Conservation (phyloP, 352 stramenopile genomes). For the Pythium biforme region DNA sequence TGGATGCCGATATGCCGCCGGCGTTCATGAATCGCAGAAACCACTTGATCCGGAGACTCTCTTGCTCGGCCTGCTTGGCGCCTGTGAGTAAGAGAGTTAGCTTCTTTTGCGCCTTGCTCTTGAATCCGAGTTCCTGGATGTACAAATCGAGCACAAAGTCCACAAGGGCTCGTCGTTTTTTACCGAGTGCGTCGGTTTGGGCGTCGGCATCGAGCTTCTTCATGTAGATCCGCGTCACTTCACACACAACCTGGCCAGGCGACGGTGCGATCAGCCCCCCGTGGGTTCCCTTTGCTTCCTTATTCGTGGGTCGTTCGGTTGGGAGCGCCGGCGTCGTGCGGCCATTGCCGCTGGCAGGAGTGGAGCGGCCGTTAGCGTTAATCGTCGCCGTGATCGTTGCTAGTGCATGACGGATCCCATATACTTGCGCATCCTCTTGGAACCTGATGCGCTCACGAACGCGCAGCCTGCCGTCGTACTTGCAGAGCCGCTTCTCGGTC, state of each 20-base stretch:
- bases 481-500: constrained; percentile 41
- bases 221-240: constrained; percentile 64
- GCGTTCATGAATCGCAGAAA: constrained; percentile 59
- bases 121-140: constrained; percentile 66
- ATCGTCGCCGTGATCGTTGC: constrained; percentile 17
- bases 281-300: neutral
- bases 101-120: constrained; percentile 50
- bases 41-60: constrained; percentile 62
- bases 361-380: neutral
- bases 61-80: constrained; percentile 44
- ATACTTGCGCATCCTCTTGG: constrained; percentile 38
- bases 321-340: constrained; percentile 5
- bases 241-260: constrained; percentile 37
- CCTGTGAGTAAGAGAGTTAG: constrained; percentile 44
- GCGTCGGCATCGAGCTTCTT: constrained; percentile 53
- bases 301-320: constrained; percentile 2
- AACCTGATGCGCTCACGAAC: constrained; percentile 40
- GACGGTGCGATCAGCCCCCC: constrained; percentile 18
- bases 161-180: constrained; percentile 41
- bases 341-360: constrained; percentile 15
- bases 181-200: constrained; percentile 31
- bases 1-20: neutral
- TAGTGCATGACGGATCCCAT: constrained; percentile 18
- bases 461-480: constrained; percentile 33
- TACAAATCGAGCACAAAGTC: constrained; percentile 63